These are phyloP conservation scores for Tetrapisispora nanseiensis DNA, from an alignment of 805 yeast species.

Conservation along the genomic window DNA sequence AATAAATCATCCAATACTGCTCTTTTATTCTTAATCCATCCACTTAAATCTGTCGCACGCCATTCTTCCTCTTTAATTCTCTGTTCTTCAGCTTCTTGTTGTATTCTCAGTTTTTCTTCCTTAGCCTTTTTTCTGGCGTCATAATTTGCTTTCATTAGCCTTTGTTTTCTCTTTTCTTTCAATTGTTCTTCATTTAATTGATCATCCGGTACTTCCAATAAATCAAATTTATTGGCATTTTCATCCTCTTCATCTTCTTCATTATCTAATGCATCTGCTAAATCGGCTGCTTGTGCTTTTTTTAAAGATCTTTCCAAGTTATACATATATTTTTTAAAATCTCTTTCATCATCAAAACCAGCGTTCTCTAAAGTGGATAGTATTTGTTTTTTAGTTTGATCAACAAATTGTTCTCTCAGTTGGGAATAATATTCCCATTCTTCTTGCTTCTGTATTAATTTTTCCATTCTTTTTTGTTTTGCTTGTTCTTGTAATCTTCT, in stretches of 20 bases:
- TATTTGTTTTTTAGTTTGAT: conserved; percentile 43
- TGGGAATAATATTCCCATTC: conserved; percentile 64
- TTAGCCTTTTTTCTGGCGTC: conserved; percentile 82
- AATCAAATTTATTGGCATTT: conserved; percentile 48
- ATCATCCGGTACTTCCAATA: conserved; percentile 77
- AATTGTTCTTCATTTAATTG: conserved; percentile 69
- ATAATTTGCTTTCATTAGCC: conserved; percentile 69
- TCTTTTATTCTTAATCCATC: conserved; percentile 73
- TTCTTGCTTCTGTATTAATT: conserved; percentile 66
- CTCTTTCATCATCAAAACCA: conserved; percentile 69
- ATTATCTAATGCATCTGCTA: conserved; percentile 44
- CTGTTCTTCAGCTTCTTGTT: conserved; percentile 47
- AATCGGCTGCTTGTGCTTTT: conserved; percentile 54
- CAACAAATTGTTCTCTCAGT: conserved; percentile 43
- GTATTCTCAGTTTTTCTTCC: conserved; percentile 64
- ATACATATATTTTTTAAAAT: conserved; percentile 54
- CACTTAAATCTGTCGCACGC: conserved; percentile 62
- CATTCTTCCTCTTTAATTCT: conserved; percentile 62
- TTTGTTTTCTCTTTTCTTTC: conserved; percentile 80
- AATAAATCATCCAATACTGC: conserved; percentile 48
- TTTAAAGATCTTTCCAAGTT: conserved; percentile 61
- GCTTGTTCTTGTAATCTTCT: conserved; percentile 89
- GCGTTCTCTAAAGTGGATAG: conserved; percentile 52
- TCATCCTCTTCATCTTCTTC: conserved; percentile 39
- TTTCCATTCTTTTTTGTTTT: conserved; percentile 70